phyloP scores from a whole-genome alignment of 108 stramenopile genomes.

The Cyclotella choctawhatcheeana region DNA sequence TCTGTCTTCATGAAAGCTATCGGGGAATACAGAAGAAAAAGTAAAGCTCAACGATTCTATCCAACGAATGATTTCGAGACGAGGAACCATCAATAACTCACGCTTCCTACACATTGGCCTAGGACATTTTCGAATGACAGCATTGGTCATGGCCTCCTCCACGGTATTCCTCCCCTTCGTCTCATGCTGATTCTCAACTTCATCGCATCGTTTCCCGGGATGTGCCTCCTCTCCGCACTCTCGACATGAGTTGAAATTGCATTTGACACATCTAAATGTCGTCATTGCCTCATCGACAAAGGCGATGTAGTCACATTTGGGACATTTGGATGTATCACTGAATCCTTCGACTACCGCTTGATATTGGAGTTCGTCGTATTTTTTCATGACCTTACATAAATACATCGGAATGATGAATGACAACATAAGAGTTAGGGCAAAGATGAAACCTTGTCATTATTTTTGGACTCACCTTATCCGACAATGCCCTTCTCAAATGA shows the following conservation, averaged over 20 bases:
- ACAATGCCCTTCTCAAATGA: conserved; percentile 64
- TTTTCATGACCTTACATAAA: conserved; percentile 50
- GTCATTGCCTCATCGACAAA: conserved; percentile 39
- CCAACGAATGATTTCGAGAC: too few species aligned
- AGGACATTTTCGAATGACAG: conserved; percentile 83
- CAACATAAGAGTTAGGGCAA: neutral
- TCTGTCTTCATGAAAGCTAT: conserved; percentile 72
- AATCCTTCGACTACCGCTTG: conserved; percentile 58
- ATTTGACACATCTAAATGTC: conserved; percentile 49
- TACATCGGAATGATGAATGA: neutral
- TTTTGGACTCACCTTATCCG: conserved; percentile 46
- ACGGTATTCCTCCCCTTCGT: conserved; percentile 73
- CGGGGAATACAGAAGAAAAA: too few species aligned
- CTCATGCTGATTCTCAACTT: conserved; percentile 71
- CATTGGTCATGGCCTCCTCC: conserved; percentile 89
- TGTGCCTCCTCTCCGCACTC: conserved; percentile 82
- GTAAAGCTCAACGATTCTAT: too few species aligned
- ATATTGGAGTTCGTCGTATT: conserved; percentile 80
- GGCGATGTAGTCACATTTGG: conserved; percentile 83
- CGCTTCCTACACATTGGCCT: conserved; percentile 64
- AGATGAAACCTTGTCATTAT: neutral
- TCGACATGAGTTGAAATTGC: conserved; percentile 77
- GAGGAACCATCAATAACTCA: too few species aligned
- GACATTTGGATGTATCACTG: conserved; percentile 60
- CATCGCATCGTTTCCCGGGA: conserved; percentile 74